phyloP scores from a whole-genome alignment of 495 filamentous ascomycete species.

The Cetradonia linearis region DNA sequence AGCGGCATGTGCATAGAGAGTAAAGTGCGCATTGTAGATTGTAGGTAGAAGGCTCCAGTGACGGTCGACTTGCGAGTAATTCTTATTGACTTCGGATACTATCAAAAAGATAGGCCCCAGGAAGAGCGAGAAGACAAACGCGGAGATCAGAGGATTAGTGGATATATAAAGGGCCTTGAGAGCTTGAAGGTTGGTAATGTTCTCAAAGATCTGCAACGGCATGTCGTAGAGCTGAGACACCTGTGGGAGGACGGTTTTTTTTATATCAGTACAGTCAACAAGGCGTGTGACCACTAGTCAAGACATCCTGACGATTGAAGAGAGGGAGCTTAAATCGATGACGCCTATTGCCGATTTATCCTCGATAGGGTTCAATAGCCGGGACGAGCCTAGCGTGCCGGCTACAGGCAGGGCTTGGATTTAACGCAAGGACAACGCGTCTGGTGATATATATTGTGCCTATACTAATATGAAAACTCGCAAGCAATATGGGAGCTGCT shows the following conservation, averaged over 20 bases:
- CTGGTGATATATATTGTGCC: neutral
- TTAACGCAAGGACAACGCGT: neutral
- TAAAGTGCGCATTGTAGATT: slow-evolving; percentile 81
- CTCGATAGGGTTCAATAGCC: slow-evolving; percentile 3
- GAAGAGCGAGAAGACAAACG: slow-evolving; percentile 58
- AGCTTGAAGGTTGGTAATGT: slow-evolving; percentile 44
- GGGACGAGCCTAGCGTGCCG: slow-evolving; percentile 12
- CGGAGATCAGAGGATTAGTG: slow-evolving; percentile 79
- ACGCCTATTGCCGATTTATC: neutral
- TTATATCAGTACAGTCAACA: slow-evolving; percentile 61
- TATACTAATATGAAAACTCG: neutral
- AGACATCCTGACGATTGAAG: slow-evolving; percentile 37
- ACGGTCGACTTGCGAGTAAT: slow-evolving; percentile 91
- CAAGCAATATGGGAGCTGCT: slow-evolving; percentile 5
- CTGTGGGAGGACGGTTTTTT: slow-evolving; percentile 61
- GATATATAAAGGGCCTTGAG: slow-evolving; percentile 61
- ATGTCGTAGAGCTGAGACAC: slow-evolving; percentile 67
- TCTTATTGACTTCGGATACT: slow-evolving; percentile 71
- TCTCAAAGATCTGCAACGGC: slow-evolving; percentile 50
- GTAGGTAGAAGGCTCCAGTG: slow-evolving; percentile 84
- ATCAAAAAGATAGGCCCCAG: slow-evolving; percentile 60
- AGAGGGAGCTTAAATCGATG: neutral
- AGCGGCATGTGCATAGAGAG: slow-evolving; percentile 62
- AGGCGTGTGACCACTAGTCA: slow-evolving; percentile 56
- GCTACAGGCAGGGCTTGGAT: too few relatives aligned